phyloP scores from a whole-genome alignment of 139 green algal genomes.

The Chara braunii region DNA sequence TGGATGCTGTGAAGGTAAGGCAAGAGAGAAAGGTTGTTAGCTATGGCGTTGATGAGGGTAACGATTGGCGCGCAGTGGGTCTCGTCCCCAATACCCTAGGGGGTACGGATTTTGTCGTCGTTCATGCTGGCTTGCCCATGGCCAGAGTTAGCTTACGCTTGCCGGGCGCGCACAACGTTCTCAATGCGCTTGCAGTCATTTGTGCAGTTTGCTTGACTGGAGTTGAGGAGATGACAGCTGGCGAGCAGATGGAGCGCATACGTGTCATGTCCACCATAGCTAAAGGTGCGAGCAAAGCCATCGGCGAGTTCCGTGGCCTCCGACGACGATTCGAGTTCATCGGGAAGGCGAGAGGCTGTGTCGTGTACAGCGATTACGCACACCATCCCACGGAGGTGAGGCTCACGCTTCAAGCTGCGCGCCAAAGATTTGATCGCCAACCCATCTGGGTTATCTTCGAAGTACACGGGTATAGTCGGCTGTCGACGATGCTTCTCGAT shows the following conservation, averaged over 20 bases:
- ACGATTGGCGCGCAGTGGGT: slow-evolving; percentile 31
- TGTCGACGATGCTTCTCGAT: slow-evolving; percentile 19
- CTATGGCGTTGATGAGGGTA: slow-evolving; percentile 32
- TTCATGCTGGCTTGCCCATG: slow-evolving; percentile 29
- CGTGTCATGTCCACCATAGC: slow-evolving; percentile 12
- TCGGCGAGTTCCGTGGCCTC: slow-evolving; percentile 27
- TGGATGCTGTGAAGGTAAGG: slow-evolving; percentile 1
- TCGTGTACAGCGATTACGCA: slow-evolving; percentile 36
- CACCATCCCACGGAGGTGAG: slow-evolving; percentile 42
- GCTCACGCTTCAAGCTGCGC: slow-evolving; percentile 35
- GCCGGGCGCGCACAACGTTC: slow-evolving; percentile 40
- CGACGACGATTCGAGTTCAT: slow-evolving; percentile 33
- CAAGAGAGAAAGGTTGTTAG: slow-evolving; percentile 29
- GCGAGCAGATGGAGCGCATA: slow-evolving; percentile 1
- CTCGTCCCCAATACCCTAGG: slow-evolving; percentile 34
- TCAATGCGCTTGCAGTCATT: slow-evolving; percentile 40
- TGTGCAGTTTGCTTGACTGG: slow-evolving; percentile 10
- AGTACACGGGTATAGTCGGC: slow-evolving; percentile 26
- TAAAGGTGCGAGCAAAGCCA: not conserved
- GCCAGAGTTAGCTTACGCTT: slow-evolving; percentile 28
- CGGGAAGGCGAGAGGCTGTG: slow-evolving; percentile 4
- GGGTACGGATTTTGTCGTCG: slow-evolving; percentile 39
- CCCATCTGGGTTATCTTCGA: slow-evolving; percentile 45
- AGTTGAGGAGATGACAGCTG: slow-evolving; percentile 5
- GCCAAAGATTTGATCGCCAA: slow-evolving; percentile 35